Evolutionary conservation across 75 land plant species (phyloP), one percentile per base, ranked within the genome.

Genomic region (Larix kaempferi): DNA sequence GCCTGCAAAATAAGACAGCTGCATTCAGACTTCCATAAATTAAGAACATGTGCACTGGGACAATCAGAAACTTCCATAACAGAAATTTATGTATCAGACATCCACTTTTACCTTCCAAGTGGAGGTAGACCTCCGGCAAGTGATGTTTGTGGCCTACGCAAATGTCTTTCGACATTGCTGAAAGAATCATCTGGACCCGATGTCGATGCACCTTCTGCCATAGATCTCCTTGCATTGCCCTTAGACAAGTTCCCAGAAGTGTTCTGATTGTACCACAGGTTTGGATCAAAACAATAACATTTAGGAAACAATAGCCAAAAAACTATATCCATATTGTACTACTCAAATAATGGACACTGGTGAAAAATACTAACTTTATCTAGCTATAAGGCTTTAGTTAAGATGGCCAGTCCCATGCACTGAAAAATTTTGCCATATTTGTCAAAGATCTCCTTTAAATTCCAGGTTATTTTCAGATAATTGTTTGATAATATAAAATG

Each of bases 91-190:
- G 13, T 19, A 69, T 11, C n/a, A 67, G 22, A 66, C 59, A 56
- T 4, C 25, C n/a, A 82, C 10, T 57, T 49, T 73, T 52, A 82
- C 93, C 93, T 86, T 83, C 82, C 85, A 23, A 88, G 55, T 61
- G 89, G 91, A 73, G 90, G 91, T 35, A 89, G 73, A 27, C 90
- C 89, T 26, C 93, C 89, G 76, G 81, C 84, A 81, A 80, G 79
- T 76, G 93, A 91, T 39, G 90, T 83, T 26, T 86, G 82, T 5
- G 89, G 84, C 59, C 89, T 81, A 15, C 91, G 78, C 1, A 54
- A 63, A 65, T 84, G 87, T 60, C 87, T 80, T 13, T 91, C 93
- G 0, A 76, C 37, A 66, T 44, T 77, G 15, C 86, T 73, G 55
- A 78, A 33, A 22, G 91, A 77, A 55, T 91, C 93, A 15, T 76